Evolutionary conservation across 768 basidiomycete genomes (phyloP).

Genomic region (Boletus bicolor): DNA sequence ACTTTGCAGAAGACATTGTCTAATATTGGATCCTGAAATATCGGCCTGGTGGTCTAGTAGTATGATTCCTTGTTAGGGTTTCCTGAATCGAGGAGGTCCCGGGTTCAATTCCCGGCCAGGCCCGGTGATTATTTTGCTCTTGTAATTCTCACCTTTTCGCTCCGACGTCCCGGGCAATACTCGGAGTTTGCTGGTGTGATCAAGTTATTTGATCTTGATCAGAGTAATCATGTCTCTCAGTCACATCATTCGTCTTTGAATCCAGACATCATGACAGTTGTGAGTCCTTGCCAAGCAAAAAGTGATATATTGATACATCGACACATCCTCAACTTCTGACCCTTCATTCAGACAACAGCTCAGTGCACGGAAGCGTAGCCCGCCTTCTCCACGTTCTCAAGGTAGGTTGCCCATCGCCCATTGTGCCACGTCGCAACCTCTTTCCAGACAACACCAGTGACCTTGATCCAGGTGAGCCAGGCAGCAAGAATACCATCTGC

Average conservation of each 20-base stretch:
- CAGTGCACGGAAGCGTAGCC: constrained; percentile 28
- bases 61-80: constrained; percentile 65
- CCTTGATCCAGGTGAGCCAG: constrained; percentile 36
- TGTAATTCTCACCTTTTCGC: not conserved
- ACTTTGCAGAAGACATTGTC: not conserved
- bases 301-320: not conserved
- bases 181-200: constrained; percentile 3
- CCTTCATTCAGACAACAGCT: not conserved
- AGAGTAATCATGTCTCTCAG: too few species aligned
- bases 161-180: not conserved
- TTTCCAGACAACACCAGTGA: constrained; percentile 32
- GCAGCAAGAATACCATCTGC: constrained; percentile 36
- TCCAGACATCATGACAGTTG: too few species aligned
- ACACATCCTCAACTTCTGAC: not conserved
- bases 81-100: constrained; percentile 50
- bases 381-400: constrained; percentile 28
- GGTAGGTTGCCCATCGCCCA: constrained; percentile 38
- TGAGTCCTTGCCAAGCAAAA: not conserved
- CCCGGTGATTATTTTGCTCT: constrained; percentile 24
- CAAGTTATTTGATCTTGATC: not conserved
- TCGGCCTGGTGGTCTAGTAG: constrained; percentile 61
- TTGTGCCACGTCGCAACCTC: constrained; percentile 35
- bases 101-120: constrained; percentile 60
- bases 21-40: rapidly evolving
- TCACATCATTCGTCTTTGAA: too few species aligned